Percentiles rank a stretch among this genome's conserved stretches.
Evolutionary conservation across 306 rosid species (phyloP).

Genomic region (Herpetospermum pedunculosum): DNA sequence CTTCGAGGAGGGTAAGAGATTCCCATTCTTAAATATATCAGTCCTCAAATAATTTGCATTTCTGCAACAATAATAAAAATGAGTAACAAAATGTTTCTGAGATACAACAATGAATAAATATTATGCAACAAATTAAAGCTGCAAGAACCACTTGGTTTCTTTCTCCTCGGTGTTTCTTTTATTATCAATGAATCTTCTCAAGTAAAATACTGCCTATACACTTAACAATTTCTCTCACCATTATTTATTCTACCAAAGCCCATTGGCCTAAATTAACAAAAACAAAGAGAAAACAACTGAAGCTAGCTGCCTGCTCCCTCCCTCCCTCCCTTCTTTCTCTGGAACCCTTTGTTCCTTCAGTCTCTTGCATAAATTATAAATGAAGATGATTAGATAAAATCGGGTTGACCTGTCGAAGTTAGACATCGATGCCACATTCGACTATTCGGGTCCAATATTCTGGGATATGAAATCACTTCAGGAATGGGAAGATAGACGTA

Average conservation of each 20-base stretch:
- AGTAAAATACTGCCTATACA: constrained; percentile 1
- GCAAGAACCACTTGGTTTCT: neutral
- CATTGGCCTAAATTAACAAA: neutral
- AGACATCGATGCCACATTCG: constrained; percentile 99
- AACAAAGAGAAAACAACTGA: neutral
- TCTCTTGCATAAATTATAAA: constrained; percentile 16
- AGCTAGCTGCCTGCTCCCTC: neutral
- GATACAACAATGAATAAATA: constrained; percentile 4
- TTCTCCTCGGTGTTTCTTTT: neutral
- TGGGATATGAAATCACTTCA: constrained; percentile 77
- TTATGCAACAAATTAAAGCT: constrained; percentile 1
- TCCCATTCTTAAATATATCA: no score
- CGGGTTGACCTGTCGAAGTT: constrained; percentile 98
- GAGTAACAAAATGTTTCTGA: neutral
- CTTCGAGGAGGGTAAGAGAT: no score
- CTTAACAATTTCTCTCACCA: neutral
- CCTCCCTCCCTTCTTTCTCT: neutral
- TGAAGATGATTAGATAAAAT: constrained; percentile 33
- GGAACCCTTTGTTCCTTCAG: neutral
- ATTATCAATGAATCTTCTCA: constrained; percentile 1
- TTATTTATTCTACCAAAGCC: constrained; percentile 2
- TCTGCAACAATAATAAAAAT: neutral
- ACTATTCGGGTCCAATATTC: constrained; percentile 80
- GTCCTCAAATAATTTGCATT: neutral
- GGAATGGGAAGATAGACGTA: constrained; percentile 91